Percentiles rank a stretch among this genome's conserved stretches.
These are phyloP conservation scores for Boletus patriciae DNA, from an alignment of 768 basidiomycete species.

Conservation along the genomic window DNA sequence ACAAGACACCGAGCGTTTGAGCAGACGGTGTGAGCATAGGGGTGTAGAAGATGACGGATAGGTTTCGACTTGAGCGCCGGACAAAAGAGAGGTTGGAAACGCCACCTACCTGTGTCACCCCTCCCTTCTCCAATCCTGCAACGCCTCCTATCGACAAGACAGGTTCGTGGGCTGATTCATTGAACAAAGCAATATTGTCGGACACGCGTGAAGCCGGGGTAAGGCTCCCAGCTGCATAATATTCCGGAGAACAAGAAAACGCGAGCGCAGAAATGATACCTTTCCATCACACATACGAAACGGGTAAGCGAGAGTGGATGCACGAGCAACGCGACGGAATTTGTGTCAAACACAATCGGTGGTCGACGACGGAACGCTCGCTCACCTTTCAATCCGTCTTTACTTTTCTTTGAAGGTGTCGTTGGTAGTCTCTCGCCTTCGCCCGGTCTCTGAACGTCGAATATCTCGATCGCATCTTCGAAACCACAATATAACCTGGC, in stretches of 20 bases:
- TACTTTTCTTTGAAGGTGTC: slow-evolving; percentile 71
- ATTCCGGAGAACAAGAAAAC: slow-evolving; percentile 64
- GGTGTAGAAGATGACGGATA: neutral
- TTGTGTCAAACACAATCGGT: neutral
- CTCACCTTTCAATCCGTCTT: slow-evolving; percentile 84
- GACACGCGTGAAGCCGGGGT: slow-evolving; percentile 43
- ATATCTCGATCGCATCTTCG: slow-evolving; percentile 82
- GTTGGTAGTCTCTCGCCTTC: slow-evolving; percentile 69
- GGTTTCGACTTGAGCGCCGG: neutral
- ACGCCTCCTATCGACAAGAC: slow-evolving; percentile 66
- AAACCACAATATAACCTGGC: slow-evolving; percentile 81
- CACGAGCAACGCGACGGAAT: neutral
- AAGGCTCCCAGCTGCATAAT: slow-evolving; percentile 82
- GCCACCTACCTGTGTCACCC: slow-evolving; percentile 55
- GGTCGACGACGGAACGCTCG: neutral
- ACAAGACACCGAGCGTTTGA: neutral
- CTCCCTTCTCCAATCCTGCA: slow-evolving; percentile 31
- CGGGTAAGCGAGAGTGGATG: too few species aligned
- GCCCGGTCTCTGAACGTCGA: slow-evolving; percentile 74
- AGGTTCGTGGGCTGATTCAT: slow-evolving; percentile 56
- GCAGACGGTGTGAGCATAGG: neutral
- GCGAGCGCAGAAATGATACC: slow-evolving; percentile 86
- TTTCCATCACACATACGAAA: too few species aligned
- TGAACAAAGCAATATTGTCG: slow-evolving; percentile 66
- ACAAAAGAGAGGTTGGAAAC: neutral